Evolutionary conservation across 2,329 filamentous ascomycete species (phyloP), one percentile per base, ranked within the genome.

Genomic region (Pseudofabraea citricarpa): DNA sequence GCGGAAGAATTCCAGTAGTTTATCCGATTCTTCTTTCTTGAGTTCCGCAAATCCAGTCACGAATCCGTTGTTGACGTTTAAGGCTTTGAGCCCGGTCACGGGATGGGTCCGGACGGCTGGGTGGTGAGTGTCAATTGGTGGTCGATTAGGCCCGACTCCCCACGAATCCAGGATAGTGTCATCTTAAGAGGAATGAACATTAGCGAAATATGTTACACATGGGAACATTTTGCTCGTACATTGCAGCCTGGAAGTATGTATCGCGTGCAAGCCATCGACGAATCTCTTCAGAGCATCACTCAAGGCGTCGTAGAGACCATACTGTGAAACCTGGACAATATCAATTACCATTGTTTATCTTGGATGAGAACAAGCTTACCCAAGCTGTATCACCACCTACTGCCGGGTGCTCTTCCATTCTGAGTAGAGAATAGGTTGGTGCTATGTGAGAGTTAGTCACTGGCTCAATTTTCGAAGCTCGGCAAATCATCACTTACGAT

Each of bases 341-440:
- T 35, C 7, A 18, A 15, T 21, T 24, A 19, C 15, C 6, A 9
- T 8, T 31, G 29, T 35, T 41, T 38, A 42, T 23, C 88, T 88
- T 1, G n/a, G n/a, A n/a, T n/a, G n/a, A n/a, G n/a, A n/a, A n/a
- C n/a, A n/a, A n/a, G n/a, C n/a, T 79, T 82, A 54, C 48, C 52
- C 52, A 36, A 74, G 71, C 2, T 87, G 89, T 47, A 77, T 83
- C 60, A 93, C 88, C 22, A 93, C 75, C 43, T 87, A 73, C 60
- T 90, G 93, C 32, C 0, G 72, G 71, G 45, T 72, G 69, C 41
- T 72, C 68, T 51, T 74, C 68, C 67, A 74, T 74, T 15, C 71
- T 62, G 9, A 75, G 58, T n/a, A 75, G 51, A 1, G 71, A 73
- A 47, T 74, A 75, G 1, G 65, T 69, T 0, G 72, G 72, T 2